Base-by-base conservation (phyloP, 345 rosid genomes). In the Durio zibethinus region DNA sequence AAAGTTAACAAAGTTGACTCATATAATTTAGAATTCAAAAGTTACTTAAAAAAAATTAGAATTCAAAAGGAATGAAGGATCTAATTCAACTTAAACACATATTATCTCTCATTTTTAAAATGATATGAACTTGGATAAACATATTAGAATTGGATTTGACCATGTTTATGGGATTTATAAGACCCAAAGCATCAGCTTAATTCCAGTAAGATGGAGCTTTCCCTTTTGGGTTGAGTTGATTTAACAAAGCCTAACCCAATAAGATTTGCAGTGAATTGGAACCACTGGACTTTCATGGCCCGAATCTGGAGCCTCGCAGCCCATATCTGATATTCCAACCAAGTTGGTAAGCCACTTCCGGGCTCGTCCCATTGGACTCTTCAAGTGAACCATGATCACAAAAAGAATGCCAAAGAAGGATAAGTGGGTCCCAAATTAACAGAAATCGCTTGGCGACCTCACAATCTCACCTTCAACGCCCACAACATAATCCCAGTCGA, bases 381-480 rank as follows among this genome's bases (percentile, higher is more conserved):
- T 56, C 11, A 53, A 57, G 35, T 47, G 40, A 82, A 80, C 35
- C 65, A 57, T 45, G 85, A 87, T 85, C 85, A 81, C 88, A 88
- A 60, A 81, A 65, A 27, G 47, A 43, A 76, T 36, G 52, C 10
- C 10, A 35, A n/a, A 42, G 69, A 65, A 86, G 80, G 97, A 94
- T 90, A 90, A 92, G 97, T 86, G 88, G 93, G 90, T 16, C 87
- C 91, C 79, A n/a, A 4, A 14, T 25, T 53, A 79, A 84, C 82
- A 64, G 82, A 75, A 87, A 78, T 80, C 84, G 78, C 79, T 38
- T 81, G 50, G 80, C 87, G 86, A 77, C 98, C 97, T 89, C 93
- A 86, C 93, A 88, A 62, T 83, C 87, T 77, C 78, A 72, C 52
- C 56, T 62, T 61, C 79, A 48, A 64, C 35, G 45, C 23, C 42